Evolutionary conservation across 78 protist species (phyloP).

Genomic region (Dictyostelium capitatum): DNA sequence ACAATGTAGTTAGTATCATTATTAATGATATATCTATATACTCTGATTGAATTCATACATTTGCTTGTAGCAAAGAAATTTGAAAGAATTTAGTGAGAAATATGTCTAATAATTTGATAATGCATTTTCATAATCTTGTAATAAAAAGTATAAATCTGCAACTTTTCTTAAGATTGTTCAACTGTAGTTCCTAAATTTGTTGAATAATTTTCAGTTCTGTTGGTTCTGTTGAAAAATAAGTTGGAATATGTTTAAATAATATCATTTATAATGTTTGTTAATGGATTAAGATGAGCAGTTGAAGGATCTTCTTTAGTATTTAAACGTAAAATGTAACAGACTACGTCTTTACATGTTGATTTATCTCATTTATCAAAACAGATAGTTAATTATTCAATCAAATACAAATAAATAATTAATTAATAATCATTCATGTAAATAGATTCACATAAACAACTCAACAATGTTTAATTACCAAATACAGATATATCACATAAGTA

Average conservation of each 20-base stretch:
- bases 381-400: too few species aligned
- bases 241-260: slow-evolving; percentile 60
- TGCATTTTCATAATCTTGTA: slow-evolving; percentile 73
- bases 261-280: slow-evolving; percentile 31
- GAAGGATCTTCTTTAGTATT: slow-evolving; percentile 66
- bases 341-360: too few species aligned
- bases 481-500: too few species aligned
- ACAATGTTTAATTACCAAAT: too few species aligned
- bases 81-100: slow-evolving; percentile 42
- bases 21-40: neutral
- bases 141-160: slow-evolving; percentile 53
- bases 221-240: slow-evolving; percentile 32
- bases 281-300: slow-evolving; percentile 37
- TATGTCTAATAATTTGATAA: slow-evolving; percentile 47
- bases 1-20: neutral
- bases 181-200: neutral
- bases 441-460: too few species aligned
- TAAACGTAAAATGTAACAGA: too few species aligned
- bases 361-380: too few species aligned
- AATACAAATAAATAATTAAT: too few species aligned
- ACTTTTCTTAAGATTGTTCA: slow-evolving; percentile 41
- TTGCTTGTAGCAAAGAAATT: slow-evolving; percentile 61
- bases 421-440: too few species aligned
- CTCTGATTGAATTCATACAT: slow-evolving; percentile 14
- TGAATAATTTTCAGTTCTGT: neutral